phyloP scores from a whole-genome alignment of 768 basidiomycete species.

The Collybia sordida region DNA sequence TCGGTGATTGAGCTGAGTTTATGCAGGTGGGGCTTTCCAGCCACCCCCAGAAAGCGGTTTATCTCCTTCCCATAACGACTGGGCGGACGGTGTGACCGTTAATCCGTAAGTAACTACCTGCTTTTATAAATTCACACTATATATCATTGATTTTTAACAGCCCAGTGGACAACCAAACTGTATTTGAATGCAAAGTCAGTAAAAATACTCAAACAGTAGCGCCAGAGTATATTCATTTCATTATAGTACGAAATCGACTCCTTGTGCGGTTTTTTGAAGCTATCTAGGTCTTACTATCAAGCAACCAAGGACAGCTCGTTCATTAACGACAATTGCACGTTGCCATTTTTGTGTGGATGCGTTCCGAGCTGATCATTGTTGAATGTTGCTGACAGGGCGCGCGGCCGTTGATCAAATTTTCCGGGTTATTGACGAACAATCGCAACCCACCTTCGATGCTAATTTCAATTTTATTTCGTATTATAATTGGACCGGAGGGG shows the following conservation, averaged over 20 bases:
- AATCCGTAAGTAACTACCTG: conserved; percentile 61
- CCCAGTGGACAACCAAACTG: conserved; percentile 65
- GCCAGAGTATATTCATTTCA: not conserved
- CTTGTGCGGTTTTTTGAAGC: conserved; percentile 74
- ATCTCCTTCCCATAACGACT: conserved; percentile 61
- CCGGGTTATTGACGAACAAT: conserved; percentile 75
- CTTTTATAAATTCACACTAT: not conserved
- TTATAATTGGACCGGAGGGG: conserved; percentile 80
- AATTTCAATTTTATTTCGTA: conserved; percentile 75
- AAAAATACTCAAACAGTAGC: not conserved
- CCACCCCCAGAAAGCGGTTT: conserved; percentile 77
- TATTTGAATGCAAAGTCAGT: conserved; percentile 79
- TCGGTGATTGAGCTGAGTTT: not conserved
- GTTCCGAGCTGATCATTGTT: not conserved
- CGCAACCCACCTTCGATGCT: conserved; percentile 66
- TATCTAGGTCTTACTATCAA: conserved; percentile 71
- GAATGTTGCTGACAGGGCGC: conserved; percentile 47
- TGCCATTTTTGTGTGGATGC: not conserved
- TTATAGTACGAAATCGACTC: conserved; percentile 77
- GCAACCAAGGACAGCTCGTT: conserved; percentile 72
- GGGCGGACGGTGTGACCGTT: conserved; percentile 67
- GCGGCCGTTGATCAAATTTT: conserved; percentile 70
- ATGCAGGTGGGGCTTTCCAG: conserved; percentile 67
- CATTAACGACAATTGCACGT: conserved; percentile 67
- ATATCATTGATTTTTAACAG: conserved; percentile 30